A percentile compares a stretch with the other conserved stretches of the same genome.
Conservation (phyloP, 164 flowering plant genomes). For the Stephania cephalantha region DNA sequence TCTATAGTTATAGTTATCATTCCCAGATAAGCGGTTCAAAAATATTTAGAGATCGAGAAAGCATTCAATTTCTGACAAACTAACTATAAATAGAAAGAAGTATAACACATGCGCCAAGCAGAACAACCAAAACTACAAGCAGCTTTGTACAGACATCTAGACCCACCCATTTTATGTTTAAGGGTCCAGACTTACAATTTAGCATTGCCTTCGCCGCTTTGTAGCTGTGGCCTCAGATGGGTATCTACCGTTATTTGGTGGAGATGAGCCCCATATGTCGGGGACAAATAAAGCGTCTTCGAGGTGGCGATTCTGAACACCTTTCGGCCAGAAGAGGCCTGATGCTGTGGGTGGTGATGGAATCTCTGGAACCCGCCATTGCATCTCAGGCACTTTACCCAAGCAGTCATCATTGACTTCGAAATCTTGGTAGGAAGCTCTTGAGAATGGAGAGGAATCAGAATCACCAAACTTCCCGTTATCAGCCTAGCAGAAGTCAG, state of each 20-base stretch:
- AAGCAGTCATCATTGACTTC: slow-evolving; percentile 41
- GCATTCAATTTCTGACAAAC: background rate
- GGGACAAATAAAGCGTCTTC: slow-evolving; percentile 56
- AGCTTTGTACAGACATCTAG: background rate
- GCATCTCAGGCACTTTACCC: slow-evolving; percentile 52
- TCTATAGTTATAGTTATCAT: background rate
- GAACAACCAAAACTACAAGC: background rate
- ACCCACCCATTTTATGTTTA: background rate
- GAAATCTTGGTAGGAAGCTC: slow-evolving; percentile 37
- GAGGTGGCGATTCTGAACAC: slow-evolving; percentile 12
- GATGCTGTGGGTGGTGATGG: slow-evolving; percentile 75
- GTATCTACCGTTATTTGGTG: slow-evolving; percentile 8
- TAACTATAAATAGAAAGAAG: background rate
- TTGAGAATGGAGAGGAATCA: slow-evolving; percentile 46
- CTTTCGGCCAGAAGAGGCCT: slow-evolving; percentile 64
- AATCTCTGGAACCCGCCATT: slow-evolving; percentile 61
- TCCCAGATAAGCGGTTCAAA: background rate
- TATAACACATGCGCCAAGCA: background rate
- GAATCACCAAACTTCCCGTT: slow-evolving; percentile 54
- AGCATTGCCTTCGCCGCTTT: slow-evolving; percentile 25
- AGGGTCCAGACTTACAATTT: slow-evolving; percentile 1
- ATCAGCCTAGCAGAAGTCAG: slow-evolving; percentile 46
- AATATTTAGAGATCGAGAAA: background rate
- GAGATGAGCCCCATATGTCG: slow-evolving; percentile 33
- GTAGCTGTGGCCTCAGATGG: slow-evolving; percentile 10